Evolutionary conservation across 2,329 filamentous ascomycete species (phyloP).

Genomic region (Hyphodiscus sp.): DNA sequence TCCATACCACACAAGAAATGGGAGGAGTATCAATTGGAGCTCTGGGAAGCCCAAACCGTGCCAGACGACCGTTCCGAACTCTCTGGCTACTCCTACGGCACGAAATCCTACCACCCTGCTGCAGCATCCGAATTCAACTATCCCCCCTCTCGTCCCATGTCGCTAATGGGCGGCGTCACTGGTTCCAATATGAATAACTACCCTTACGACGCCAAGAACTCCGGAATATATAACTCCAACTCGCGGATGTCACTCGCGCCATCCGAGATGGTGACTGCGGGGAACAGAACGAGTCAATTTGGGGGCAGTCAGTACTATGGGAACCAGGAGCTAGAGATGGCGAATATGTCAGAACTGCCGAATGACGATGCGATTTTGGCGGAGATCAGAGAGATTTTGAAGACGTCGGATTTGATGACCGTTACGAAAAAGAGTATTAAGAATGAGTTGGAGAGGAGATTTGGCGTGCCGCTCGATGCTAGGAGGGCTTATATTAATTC

Average conservation of each 20-base stretch:
- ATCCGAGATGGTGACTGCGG: slow-evolving; percentile 44
- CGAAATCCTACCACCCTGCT: slow-evolving; percentile 60
- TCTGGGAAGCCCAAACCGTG: slow-evolving; percentile 82
- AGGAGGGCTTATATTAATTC: slow-evolving; percentile 92
- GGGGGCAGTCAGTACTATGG: slow-evolving; percentile 45
- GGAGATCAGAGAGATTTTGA: slow-evolving; percentile 90
- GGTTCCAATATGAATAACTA: slow-evolving; percentile 7
- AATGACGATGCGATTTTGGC: slow-evolving; percentile 84
- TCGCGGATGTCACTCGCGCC: slow-evolving; percentile 77
- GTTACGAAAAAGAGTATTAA: slow-evolving; percentile 99
- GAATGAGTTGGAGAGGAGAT: slow-evolving; percentile 82
- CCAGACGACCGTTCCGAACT: slow-evolving; percentile 78
- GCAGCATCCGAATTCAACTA: slow-evolving; percentile 64
- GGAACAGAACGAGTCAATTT: slow-evolving; percentile 34
- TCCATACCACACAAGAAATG: slow-evolving; percentile 97
- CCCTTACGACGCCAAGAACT: slow-evolving; percentile 29
- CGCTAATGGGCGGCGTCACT: slow-evolving; percentile 26
- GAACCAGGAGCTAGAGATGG: slow-evolving; percentile 64
- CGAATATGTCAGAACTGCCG: slow-evolving; percentile 66
- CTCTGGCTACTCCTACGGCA: slow-evolving; percentile 92
- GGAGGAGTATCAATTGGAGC: slow-evolving; percentile 97
- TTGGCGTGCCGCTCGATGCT: slow-evolving; percentile 76
- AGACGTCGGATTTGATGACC: slow-evolving; percentile 90
- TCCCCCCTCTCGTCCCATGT: slow-evolving; percentile 45
- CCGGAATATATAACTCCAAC: slow-evolving; percentile 39